phyloP scores from a whole-genome alignment of 768 basidiomycete species.

The Serendipita sp. region DNA sequence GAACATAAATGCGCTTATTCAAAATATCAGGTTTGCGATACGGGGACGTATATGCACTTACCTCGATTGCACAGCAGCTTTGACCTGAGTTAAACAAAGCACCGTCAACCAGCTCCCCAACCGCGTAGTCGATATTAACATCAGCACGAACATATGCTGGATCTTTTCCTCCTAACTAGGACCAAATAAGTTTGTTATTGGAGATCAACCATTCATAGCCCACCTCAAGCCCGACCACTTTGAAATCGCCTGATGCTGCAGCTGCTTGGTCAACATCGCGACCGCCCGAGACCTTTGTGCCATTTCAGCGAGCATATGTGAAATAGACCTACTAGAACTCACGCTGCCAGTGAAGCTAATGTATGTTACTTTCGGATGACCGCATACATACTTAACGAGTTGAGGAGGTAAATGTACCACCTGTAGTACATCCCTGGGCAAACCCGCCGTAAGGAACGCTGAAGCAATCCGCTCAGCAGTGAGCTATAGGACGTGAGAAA shows the following conservation, averaged over 20 bases:
- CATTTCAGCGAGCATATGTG: background rate
- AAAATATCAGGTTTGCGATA: background rate
- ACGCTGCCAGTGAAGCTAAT: conserved; percentile 89
- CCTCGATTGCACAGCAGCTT: conserved; percentile 89
- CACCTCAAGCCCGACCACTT: conserved; percentile 14
- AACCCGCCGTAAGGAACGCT: conserved; percentile 57
- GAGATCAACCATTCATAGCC: background rate
- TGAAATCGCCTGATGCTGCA: background rate
- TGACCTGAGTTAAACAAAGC: conserved; percentile 97
- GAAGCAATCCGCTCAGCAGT: conserved; percentile 64
- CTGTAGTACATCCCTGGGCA: conserved; percentile 58
- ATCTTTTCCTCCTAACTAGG: conserved; percentile 88
- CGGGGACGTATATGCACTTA: conserved; percentile 17
- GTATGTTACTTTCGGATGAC: conserved; percentile 56
- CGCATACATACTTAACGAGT: conserved; percentile 42
- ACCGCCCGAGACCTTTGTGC: background rate
- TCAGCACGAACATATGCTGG: conserved; percentile 88
- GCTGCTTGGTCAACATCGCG: background rate
- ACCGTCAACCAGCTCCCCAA: conserved; percentile 80
- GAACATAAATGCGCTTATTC: conserved; percentile 77
- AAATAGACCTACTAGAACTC: conserved; percentile 32
- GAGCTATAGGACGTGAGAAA: conserved; percentile 19
- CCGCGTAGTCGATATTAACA: conserved; percentile 69
- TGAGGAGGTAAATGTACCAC: conserved; percentile 56
- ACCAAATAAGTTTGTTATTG: conserved; percentile 8